Evolutionary conservation across 2,329 filamentous ascomycete species (phyloP), one percentile per base, ranked within the genome.

Genomic region (Colletotrichum orchidophilum): DNA sequence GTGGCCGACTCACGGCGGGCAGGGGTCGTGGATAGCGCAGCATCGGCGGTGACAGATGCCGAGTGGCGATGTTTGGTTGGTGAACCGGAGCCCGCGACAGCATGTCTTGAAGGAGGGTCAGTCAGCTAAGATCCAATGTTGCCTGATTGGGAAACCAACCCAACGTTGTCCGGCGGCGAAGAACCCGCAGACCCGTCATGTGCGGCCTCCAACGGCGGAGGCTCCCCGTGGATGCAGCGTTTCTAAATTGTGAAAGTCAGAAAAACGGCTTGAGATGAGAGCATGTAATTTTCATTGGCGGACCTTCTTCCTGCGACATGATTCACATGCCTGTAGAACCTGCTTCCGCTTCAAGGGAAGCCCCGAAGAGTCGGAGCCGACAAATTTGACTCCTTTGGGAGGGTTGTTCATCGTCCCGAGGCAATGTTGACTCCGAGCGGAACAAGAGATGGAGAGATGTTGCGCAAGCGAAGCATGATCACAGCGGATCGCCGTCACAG

Each of bases 341-440:
- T 91, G 89, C 73, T 88, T 88, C 61, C 88, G 81, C 80, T 91
- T 91, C 65, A 88, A 81, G 5, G 88, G 88, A 69, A 90, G 78
- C 21, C 87, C 88, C 27, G 81, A 81, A 6, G 82, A 81, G 77
- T 90, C 87, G 13, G 87, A 86, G 63, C 84, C 87, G 68, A 91
- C 85, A 76, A 90, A 91, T 75, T 86, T 88, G 78, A 90, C 87
- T 66, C 79, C 73, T 68, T 71, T 75, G 31, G 55, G 57, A 18
- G 63, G 63, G 63, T 24, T 76, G 61, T 52, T 73, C 73, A 73
- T 74, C 57, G 52, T 55, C 24, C 53, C 39, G 59, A 26, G 15
- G 35, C 39, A 24, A 24, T 55, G 4, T 35, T 31, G 63, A 67
- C 63, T 66, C 63, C 29, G 15, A 50, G 54, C 49, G 49, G 60